Base-by-base conservation (phyloP, 148 eudicot genomes). In the Heliosperma pusillum region DNA sequence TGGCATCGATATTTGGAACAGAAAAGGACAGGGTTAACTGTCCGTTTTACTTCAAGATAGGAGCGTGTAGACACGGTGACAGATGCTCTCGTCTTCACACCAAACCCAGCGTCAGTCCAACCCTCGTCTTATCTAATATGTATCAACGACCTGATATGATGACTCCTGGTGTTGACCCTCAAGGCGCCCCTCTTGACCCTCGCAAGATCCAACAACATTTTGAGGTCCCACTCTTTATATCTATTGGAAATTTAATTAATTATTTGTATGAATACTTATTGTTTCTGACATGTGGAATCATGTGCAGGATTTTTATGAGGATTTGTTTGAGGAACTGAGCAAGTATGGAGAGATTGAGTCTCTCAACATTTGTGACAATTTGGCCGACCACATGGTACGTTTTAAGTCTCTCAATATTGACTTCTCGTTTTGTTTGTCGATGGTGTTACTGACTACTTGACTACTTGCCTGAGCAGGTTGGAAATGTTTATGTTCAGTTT, bases 21-120 rank as follows among this genome's bases (percentile, higher is more conserved):
- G 97, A 92, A 85, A 92, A 92, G 77, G 97, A 92, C 80, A 83
- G 97, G 76, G 97, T 92, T 26, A 92, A 92, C 82, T 92, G 97
- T 67, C 97, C 95, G 0, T 92, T 92, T 76, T 90, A 92, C 80
- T 92, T 92, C 83, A 92, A 92, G 91, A 92, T 92, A 76, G 97
- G 97, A 10, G 97, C 97, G 4, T 92, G 97, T 25, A 45, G 95
- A 22, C 97, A 92, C 57, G 95, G 95, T 0, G 97, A 92, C 74
- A 83, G 95, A 0, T 92, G 97, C 79, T 86, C 94, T 0, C 78
- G 95, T 72, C 92, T 92, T 21, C 97, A 92, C 72, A 92, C 94
- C 0, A 89, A 89, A 64, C 97, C 97, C 30, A 85, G 83, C 70
- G 88, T 88, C 45, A 88, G 92, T 82, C 97, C 97, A 0, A 89